phyloP scores from a whole-genome alignment of 257 asterid species.

The Nemophila menziesii region DNA sequence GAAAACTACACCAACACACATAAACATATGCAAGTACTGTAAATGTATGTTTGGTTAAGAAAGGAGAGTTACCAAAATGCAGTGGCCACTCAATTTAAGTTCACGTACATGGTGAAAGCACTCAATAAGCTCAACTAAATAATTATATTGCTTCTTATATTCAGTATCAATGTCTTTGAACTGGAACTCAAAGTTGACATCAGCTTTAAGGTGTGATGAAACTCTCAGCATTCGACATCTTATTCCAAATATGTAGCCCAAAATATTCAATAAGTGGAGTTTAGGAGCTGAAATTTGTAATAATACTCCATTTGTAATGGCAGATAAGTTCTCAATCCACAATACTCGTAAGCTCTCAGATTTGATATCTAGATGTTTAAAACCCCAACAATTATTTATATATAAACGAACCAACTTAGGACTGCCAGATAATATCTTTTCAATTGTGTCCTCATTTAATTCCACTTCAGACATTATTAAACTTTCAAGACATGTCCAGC shows the following conservation, averaged over 20 bases:
- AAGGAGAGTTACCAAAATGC: no score
- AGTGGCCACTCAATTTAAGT: no score
- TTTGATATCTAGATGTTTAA: not conserved
- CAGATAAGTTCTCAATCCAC: not conserved
- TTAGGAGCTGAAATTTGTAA: conserved; percentile 14
- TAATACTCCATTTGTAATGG: not conserved
- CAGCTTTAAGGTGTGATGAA: conserved; percentile 6
- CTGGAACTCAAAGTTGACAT: not conserved
- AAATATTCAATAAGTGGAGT: not conserved
- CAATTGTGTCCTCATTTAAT: not conserved
- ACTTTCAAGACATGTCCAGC: conserved; percentile 9
- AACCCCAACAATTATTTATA: not conserved
- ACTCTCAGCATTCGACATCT: not conserved
- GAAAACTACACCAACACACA: no score
- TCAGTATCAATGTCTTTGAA: no score
- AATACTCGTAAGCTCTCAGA: conserved; percentile 1
- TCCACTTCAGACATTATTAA: not conserved
- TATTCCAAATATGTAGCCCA: not conserved
- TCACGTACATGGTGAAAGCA: not conserved
- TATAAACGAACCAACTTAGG: not conserved
- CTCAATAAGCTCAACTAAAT: not conserved
- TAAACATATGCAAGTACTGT: no score
- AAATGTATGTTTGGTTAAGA: no score
- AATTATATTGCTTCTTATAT: no score
- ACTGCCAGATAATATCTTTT: conserved; percentile 1